Conservation (phyloP, 371 early-diverging fungal genomes). For the Umbelopsis sp. region DNA sequence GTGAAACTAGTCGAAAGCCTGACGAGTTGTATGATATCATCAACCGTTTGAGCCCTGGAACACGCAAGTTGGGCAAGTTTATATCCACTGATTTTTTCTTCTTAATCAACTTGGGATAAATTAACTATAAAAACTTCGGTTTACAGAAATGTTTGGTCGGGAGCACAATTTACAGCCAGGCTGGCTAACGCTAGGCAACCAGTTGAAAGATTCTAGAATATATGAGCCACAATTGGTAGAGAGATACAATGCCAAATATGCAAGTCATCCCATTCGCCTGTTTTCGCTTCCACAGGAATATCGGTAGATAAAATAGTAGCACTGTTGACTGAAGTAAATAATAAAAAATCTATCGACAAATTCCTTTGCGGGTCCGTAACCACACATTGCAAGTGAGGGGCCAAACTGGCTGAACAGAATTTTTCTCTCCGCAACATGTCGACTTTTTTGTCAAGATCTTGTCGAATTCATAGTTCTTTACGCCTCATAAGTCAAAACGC, state of each 20-base stretch:
- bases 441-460: no score
- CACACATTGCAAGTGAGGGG: no score
- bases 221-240: constrained; percentile 39
- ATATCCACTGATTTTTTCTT: no score
- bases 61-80: constrained; percentile 41
- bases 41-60: constrained; percentile 49
- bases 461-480: no score
- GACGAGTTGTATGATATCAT: constrained; percentile 55
- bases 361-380: no score
- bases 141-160: constrained; percentile 49
- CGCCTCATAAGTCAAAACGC: no score
- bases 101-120: no score
- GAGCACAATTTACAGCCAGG: constrained; percentile 51
- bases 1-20: constrained; percentile 57
- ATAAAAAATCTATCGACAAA: no score
- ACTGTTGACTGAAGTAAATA: no score
- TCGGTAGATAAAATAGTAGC: not conserved
- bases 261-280: constrained; percentile 22
- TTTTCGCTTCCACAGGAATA: constrained; percentile 22
- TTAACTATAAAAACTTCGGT: no score
- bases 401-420: no score
- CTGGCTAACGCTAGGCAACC: constrained; percentile 58
- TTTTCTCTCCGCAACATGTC: no score
- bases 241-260: constrained; percentile 27
- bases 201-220: constrained; percentile 49